Evolutionary conservation across 352 stramenopile genomes (phyloP).

Genomic region (Phytophthora citricola): DNA sequence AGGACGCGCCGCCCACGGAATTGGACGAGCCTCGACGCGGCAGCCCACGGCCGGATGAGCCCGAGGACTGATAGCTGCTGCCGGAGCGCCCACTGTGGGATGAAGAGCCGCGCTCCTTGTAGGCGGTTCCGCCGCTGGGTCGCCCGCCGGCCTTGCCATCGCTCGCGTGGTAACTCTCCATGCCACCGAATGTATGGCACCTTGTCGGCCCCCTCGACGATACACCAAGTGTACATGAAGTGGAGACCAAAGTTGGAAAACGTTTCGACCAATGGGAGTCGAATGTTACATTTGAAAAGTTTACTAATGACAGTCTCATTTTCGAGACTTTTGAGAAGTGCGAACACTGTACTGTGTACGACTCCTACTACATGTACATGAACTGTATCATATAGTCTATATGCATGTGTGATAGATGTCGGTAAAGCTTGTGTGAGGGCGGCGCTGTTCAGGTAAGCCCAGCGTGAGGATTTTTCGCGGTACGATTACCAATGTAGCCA

Average conservation of each 20-base stretch:
- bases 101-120: slow-evolving; percentile 40
- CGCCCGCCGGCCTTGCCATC: slow-evolving; percentile 34
- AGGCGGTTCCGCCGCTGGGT: slow-evolving; percentile 14
- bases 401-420: too few relatives aligned
- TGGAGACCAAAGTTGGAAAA: background rate
- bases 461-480: too few relatives aligned
- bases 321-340: too few relatives aligned
- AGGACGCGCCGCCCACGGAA: slow-evolving; percentile 29
- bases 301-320: too few relatives aligned
- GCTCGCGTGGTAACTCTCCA: slow-evolving; percentile 42
- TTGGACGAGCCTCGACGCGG: slow-evolving; percentile 62
- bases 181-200: slow-evolving; percentile 25
- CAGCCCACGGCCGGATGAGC: slow-evolving; percentile 27
- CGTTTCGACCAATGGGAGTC: too few relatives aligned
- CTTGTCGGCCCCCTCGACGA: slow-evolving; percentile 17
- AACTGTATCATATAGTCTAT: too few relatives aligned
- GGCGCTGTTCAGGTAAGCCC: too few relatives aligned
- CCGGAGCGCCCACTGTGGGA: slow-evolving; percentile 29
- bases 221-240: slow-evolving; percentile 21
- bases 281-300: too few relatives aligned
- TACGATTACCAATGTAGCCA: too few relatives aligned
- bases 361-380: too few relatives aligned
- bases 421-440: too few relatives aligned
- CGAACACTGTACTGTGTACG: too few relatives aligned
- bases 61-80: slow-evolving; percentile 35